Conservation (phyloP, 371 early-diverging fungal genomes). For the Mucor plumbeus region DNA sequence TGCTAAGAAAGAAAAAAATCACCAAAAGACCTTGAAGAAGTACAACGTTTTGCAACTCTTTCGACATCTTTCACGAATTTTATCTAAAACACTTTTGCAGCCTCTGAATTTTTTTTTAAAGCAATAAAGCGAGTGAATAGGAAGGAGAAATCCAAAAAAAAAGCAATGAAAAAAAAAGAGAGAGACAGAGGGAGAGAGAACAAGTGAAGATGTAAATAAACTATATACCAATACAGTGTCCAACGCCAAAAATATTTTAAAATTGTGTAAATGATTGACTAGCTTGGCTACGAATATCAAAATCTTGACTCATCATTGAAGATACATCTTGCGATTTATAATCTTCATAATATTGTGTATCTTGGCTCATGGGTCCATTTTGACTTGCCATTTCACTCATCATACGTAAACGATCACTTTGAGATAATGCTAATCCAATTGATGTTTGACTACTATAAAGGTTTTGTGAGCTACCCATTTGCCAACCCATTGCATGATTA, state of each 20-base stretch:
- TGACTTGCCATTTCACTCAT: slow-evolving; percentile 55
- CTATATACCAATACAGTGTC: background rate
- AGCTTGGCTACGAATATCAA: slow-evolving; percentile 55
- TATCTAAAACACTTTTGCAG: too few species aligned
- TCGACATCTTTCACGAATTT: too few species aligned
- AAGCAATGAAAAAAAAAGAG: background rate
- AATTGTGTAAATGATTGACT: slow-evolving; percentile 56
- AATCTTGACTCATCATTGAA: slow-evolving; percentile 54
- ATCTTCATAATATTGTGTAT: slow-evolving; percentile 59
- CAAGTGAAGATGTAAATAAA: background rate
- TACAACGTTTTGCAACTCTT: too few species aligned
- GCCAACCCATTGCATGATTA: slow-evolving; percentile 47
- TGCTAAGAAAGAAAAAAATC: too few species aligned
- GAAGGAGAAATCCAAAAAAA: too few species aligned
- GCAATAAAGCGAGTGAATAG: too few species aligned
- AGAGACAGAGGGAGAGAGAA: background rate
- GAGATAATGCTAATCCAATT: slow-evolving; percentile 62
- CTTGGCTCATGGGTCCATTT: slow-evolving; percentile 53
- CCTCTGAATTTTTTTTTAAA: too few species aligned
- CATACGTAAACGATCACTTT: slow-evolving; percentile 71
- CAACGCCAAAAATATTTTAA: slow-evolving; percentile 14
- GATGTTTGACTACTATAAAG: slow-evolving; percentile 59
- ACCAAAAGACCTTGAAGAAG: too few species aligned
- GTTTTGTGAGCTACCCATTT: slow-evolving; percentile 41
- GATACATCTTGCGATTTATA: slow-evolving; percentile 68